phyloP scores from a whole-genome alignment of 768 basidiomycete genomes.

The Boletus rex-veris region DNA sequence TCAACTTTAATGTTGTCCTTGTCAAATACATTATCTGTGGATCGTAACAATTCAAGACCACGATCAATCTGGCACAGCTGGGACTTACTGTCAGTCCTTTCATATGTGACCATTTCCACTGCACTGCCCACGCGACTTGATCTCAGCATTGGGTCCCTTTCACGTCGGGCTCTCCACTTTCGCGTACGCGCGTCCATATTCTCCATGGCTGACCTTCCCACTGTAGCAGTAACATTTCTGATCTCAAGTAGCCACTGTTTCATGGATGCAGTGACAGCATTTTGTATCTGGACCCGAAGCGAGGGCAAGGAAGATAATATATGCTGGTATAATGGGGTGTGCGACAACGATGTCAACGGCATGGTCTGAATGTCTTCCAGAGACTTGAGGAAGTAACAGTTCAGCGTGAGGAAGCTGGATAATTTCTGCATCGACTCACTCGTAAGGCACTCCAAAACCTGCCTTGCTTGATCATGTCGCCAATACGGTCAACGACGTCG shows the following conservation, averaged over 20 bases:
- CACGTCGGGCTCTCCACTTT: conserved; percentile 79
- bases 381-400: conserved; percentile 53
- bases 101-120: conserved; percentile 87
- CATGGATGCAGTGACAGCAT: conserved; percentile 89
- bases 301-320: conserved; percentile 90
- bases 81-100: conserved; percentile 88
- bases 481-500: conserved; percentile 89
- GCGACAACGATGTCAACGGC: conserved; percentile 83
- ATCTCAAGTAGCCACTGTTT: conserved; percentile 98
- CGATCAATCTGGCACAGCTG: background rate
- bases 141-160: conserved; percentile 78
- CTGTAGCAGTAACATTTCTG: conserved; percentile 78
- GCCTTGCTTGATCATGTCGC: conserved; percentile 88
- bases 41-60: conserved; percentile 9
- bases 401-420: conserved; percentile 27
- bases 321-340: conserved; percentile 91
- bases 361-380: conserved; percentile 93
- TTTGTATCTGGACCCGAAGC: conserved; percentile 82
- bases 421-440: conserved; percentile 48
- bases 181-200: conserved; percentile 81
- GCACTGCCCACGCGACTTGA: conserved; percentile 83
- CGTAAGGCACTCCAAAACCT: conserved; percentile 97
- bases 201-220: conserved; percentile 85
- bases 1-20: conserved; percentile 87
- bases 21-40: conserved; percentile 82